Evolutionary conservation across 306 rosid species (phyloP).

Genomic region (Gynostemma pentaphyllum): DNA sequence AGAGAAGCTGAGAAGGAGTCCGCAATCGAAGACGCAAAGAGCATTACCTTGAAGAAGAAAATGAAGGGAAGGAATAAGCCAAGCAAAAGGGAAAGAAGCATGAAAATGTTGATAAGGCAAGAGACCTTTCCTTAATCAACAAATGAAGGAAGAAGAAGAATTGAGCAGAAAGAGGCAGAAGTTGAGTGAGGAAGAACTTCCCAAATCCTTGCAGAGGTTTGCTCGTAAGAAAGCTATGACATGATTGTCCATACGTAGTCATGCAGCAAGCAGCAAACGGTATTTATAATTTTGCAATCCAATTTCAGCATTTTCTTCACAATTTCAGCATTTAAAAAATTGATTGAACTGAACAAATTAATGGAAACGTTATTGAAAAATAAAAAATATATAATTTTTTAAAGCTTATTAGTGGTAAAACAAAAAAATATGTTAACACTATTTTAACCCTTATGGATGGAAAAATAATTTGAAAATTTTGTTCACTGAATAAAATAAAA

Average conservation of each 20-base stretch:
- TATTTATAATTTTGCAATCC: background rate
- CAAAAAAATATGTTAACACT: too few species aligned
- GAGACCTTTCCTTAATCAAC: conserved; percentile 63
- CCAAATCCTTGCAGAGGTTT: conserved; percentile 66
- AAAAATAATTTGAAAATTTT: too few species aligned
- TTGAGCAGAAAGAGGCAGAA: conserved; percentile 46
- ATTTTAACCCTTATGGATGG: too few species aligned
- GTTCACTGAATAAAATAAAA: too few species aligned
- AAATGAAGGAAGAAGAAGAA: conserved; percentile 38
- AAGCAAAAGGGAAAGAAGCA: conserved; percentile 44
- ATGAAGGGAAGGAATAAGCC: conserved; percentile 84
- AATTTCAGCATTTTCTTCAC: background rate
- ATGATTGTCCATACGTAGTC: conserved; percentile 6
- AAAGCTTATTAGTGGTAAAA: too few species aligned
- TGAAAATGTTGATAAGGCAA: conserved; percentile 46
- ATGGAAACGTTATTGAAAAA: too few species aligned
- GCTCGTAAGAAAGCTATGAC: conserved; percentile 41
- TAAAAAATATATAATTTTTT: too few species aligned
- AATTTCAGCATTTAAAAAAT: too few species aligned
- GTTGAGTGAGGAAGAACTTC: conserved; percentile 37
- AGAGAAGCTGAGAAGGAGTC: conserved; percentile 59
- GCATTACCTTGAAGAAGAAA: conserved; percentile 49
- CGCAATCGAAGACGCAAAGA: conserved; percentile 52
- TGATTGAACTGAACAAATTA: too few species aligned
- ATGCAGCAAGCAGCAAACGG: too few species aligned